Percentiles rank a stretch among this genome's conserved stretches.
Evolutionary conservation across 495 filamentous ascomycete species (phyloP).

Genomic region (Coniosporium apollinis): DNA sequence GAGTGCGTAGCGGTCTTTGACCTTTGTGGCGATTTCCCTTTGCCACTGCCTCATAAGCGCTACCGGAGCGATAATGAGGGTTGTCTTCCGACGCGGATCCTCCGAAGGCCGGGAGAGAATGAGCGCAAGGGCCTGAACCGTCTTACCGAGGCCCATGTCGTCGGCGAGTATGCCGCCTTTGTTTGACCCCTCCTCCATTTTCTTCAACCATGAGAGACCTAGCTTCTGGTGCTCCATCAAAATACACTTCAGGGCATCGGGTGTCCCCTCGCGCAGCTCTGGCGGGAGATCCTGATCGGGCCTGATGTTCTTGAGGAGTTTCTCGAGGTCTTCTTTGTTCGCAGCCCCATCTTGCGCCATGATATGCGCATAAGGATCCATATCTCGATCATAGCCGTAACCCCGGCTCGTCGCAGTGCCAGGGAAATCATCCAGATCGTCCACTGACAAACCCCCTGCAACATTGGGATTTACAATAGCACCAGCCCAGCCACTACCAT

Average conservation of each 20-base stretch:
- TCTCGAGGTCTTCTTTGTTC: slow-evolving; percentile 14
- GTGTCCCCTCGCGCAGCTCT: slow-evolving; percentile 32
- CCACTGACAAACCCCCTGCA: too few species aligned
- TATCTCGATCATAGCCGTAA: too few species aligned
- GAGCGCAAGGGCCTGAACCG: slow-evolving; percentile 72
- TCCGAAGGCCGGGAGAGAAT: slow-evolving; percentile 54
- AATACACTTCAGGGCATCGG: slow-evolving; percentile 47
- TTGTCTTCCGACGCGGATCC: slow-evolving; percentile 55
- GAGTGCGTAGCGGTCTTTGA: slow-evolving; percentile 41
- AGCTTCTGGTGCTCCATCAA: slow-evolving; percentile 75
- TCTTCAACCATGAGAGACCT: slow-evolving; percentile 66
- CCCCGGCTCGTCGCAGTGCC: too few species aligned
- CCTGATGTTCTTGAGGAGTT: slow-evolving; percentile 21
- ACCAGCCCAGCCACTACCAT: too few species aligned
- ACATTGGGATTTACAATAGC: too few species aligned
- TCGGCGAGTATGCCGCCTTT: slow-evolving; percentile 79
- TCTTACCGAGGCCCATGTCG: slow-evolving; percentile 95
- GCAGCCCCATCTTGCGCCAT: too few species aligned
- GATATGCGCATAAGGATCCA: too few species aligned
- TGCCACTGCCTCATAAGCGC: slow-evolving; percentile 84
- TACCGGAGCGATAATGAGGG: slow-evolving; percentile 74
- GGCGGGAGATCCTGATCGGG: slow-evolving; percentile 22
- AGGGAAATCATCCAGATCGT: too few species aligned
- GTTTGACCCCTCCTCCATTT: slow-evolving; percentile 59
- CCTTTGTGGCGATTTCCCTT: slow-evolving; percentile 58